Evolutionary conservation across 306 rosid species (phyloP).

Genomic region (Cucumis sativus): DNA sequence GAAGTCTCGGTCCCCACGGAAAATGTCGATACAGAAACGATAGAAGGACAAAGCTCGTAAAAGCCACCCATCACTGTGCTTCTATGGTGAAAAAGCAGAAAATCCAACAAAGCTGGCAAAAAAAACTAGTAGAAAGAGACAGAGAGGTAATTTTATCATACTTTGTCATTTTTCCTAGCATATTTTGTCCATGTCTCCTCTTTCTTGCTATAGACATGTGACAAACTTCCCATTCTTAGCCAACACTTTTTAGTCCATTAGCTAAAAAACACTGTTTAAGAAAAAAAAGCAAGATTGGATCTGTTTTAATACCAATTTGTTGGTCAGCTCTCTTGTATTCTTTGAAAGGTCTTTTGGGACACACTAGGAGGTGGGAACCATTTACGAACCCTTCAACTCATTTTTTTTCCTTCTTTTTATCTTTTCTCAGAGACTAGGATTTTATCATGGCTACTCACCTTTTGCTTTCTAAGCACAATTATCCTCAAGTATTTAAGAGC

Average conservation of each 20-base stretch:
- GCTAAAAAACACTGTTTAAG: neutral
- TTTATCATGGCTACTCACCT: neutral
- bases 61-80: neutral
- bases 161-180: slow-evolving; percentile 5
- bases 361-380: neutral
- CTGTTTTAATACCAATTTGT: slow-evolving; percentile 3
- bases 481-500: neutral
- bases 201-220: neutral
- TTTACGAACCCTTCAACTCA: neutral
- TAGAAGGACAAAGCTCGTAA: neutral
- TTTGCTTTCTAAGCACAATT: neutral
- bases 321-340: neutral
- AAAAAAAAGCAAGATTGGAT: neutral
- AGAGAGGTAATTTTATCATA: slow-evolving; percentile 10
- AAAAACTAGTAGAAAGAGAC: neutral
- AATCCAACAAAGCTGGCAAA: neutral
- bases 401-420: too few relatives aligned
- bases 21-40: neutral
- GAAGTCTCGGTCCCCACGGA: slow-evolving; percentile 3
- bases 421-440: neutral
- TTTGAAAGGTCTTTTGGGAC: neutral
- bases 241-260: neutral
- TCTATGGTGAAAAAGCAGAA: slow-evolving; percentile 5
- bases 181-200: slow-evolving; percentile 11
- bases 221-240: slow-evolving; percentile 8